Evolutionary conservation across 305 asterid species (phyloP), one percentile per base, ranked within the genome.

Genomic region (Solanum aculeatissimum): DNA sequence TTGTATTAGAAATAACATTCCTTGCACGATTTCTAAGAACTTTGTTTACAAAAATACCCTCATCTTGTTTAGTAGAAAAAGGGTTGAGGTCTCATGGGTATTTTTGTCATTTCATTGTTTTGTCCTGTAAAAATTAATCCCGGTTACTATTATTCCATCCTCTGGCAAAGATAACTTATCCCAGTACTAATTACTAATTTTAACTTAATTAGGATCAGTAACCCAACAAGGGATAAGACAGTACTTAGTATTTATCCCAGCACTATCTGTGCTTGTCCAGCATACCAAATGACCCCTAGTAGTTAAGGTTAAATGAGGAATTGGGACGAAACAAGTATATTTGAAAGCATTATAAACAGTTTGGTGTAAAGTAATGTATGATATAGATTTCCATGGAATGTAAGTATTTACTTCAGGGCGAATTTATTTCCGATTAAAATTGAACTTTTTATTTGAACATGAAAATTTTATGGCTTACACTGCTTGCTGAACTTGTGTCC

Each of bases 381-480:
- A 69, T 78, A n/a, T 32, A n/a, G 13, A 68, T 81, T 75, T 60
- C 71, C 19, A 29, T 29, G 66, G 12, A 32, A 53, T 18, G 60
- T 51, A 78, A 29, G 62, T 55, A 29, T 53, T 51, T 47, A 77
- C 65, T 29, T 54, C 5, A 32, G 14, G 66, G 68, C 10, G 14
- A 78, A 78, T 90, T 89, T 89, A 92, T 91, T 91, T 85, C 89
- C 91, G 88, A 88, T 88, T 92, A 89, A 93, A 89, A 92, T 91
- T 90, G 90, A 92, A 84, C 90, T 86, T 91, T 29, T 77, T 77
- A 32, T 77, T 77, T 32, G 82, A 77, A 77, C 27, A 29, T 77
- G 23, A 45, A 7, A 27, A 49, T 45, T 66, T 51, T 83, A 47
- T 43, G 19, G n/a, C 65, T 68, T 55, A 53, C 38, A 66, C 81